Base-by-base conservation (phyloP, 2,329 filamentous ascomycete genomes). In the Aspergillus sp. region DNA sequence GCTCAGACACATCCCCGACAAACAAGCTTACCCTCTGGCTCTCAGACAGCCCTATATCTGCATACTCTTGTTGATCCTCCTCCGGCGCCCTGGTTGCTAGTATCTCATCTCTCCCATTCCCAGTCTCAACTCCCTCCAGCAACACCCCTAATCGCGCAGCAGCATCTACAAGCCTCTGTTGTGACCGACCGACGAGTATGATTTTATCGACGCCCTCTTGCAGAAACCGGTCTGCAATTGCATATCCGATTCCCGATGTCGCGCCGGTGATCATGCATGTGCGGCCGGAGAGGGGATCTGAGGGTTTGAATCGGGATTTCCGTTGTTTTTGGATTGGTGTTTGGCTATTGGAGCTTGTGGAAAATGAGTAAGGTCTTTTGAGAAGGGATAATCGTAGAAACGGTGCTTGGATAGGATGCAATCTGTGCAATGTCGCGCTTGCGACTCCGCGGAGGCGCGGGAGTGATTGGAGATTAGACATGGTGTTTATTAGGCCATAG, bases 231-330 rank as follows among this genome's bases (percentile, higher is more conserved):
- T 71, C 65, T 7, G 85, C 85, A 47, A 90, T 85, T 45, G 81
- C 79, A 38, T 76, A 72, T 41, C 86, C 86, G 56, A 90, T 88
- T 46, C 83, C 81, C 17, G 84, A 81, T 39, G 83, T 85, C 17
- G 78, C 85, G 43, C 86, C 86, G 2, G 85, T 86, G 45, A 90
- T 74, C 60, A 86, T 72, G 45, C 68, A 70, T 48, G 61, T 71
- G 22, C 66, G 58, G 25, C 65, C 65, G 20, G 52, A 46, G n/a
- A 72, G 58, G 30, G 62, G 59, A 19, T 49, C 51, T n/a, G 58
- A 51, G 25, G 55, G 43, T 32, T 49, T 43, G 39, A 56, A 50
- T 41, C 15, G 25, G 25, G 10, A 12, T 12, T 30, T 9, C 10
- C 25, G 25, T 30, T 12, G 25, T 12, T 30, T 3, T 30, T 30